Base-by-base conservation (phyloP, 176 grass and related monocot species). In the Dactylis glomerata region DNA sequence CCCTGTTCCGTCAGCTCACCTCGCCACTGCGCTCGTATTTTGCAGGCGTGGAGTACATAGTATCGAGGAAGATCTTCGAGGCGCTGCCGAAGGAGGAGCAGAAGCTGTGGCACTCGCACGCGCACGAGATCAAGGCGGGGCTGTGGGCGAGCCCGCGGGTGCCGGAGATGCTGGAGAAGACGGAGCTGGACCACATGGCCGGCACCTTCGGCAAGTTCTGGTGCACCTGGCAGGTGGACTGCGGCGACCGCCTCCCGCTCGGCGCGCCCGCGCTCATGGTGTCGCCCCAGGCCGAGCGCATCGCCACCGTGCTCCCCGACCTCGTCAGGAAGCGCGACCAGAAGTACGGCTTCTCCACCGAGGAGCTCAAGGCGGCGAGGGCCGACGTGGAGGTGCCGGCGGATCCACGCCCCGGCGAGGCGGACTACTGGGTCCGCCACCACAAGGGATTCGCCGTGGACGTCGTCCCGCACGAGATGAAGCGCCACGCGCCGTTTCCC, bases 181-280 rank as follows among this genome's bases (percentile, higher is more conserved):
- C 86, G 82, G 90, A 92, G 90, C 83, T 94, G 34, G 77, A 83
- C 2, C 64, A 78, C 23, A 66, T 94, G 87, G 83, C 84, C 46
- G 42, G 74, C 55, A 94, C 90, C 24, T 89, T 92, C 63, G 94
- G 94, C 87, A 97, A 97, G 86, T 89, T 97, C 83, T 97, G 94
- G 90, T 97, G 92, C 94, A 97, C 94, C 22, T 97, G 94, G 92
- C 92, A 94, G 90, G 90, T 90, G 41, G 94, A 94, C 83, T 90
- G 92, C 46, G 94, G 92, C n/a, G 94, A 97, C 71, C 55, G 85
- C 10, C 87, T 95, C 6, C 93, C 93, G 37, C 69, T 95, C 10
- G 93, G 93, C 44, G 79, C 87, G 54, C 93, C 93, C 0, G 87
- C 90, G 28, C 93, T 95, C 11, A 95, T 95, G 93, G 79, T 90